Percentiles rank a stretch among this genome's conserved stretches.
phyloP scores from a whole-genome alignment of 1,284 basidiomycete genomes.

The Bjerkandera adusta region DNA sequence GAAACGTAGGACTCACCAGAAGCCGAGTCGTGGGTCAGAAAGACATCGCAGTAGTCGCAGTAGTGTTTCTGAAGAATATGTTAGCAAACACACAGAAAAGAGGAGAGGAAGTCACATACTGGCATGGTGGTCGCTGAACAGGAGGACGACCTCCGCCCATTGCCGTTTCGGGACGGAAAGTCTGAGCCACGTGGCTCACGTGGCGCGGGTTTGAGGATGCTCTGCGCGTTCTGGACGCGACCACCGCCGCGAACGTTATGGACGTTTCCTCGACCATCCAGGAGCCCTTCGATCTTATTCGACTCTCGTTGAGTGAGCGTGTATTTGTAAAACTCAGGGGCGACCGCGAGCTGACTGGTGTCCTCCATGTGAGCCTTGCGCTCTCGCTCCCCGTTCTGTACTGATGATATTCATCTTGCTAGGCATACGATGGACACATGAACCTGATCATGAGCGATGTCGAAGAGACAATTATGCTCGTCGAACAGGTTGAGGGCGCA shows the following conservation, averaged over 20 bases:
- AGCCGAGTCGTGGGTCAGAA: constrained; percentile 85
- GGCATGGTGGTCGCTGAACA: constrained; percentile 40
- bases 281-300: constrained; percentile 98
- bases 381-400: neutral
- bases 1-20: constrained; percentile 52
- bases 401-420: constrained; percentile 16
- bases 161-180: constrained; percentile 22
- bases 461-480: constrained; percentile 93
- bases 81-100: constrained; percentile 9
- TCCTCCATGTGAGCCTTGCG: constrained; percentile 77
- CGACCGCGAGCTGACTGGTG: constrained; percentile 89
- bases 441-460: constrained; percentile 98
- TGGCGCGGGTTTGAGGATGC: neutral
- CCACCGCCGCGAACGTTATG: constrained; percentile 47
- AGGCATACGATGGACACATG: constrained; percentile 99
- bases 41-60: constrained; percentile 93
- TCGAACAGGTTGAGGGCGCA: constrained; percentile 66
- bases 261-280: constrained; percentile 79
- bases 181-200: constrained; percentile 20
- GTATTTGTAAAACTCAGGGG: constrained; percentile 96
- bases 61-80: constrained; percentile 68
- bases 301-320: constrained; percentile 93
- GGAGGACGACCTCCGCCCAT: constrained; percentile 8
- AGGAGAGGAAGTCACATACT: constrained; percentile 34
- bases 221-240: constrained; percentile 5